Base-by-base conservation (phyloP, 2,329 filamentous ascomycete species). In the Aspergillus alliaceus region DNA sequence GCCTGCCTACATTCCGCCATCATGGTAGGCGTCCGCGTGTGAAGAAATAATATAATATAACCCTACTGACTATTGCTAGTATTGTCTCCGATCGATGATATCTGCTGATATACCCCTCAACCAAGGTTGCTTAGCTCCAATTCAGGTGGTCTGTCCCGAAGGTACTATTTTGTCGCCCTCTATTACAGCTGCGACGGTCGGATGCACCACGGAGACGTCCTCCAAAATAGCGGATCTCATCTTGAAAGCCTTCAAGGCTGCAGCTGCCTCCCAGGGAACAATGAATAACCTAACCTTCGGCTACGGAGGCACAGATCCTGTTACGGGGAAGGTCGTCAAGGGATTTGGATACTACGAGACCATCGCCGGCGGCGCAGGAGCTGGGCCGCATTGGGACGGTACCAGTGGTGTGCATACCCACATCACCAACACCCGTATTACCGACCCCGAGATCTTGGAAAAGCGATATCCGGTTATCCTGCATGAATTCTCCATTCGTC, bases 321-420 rank as follows among this genome's bases (percentile, higher is more conserved):
- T 81, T 3, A 77, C 83, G 48, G 80, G 84, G 53, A 80, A 82
- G 5, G 65, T 68, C n/a, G 80, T 85, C n/a, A 85, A 86, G 32
- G 90, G 90, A 0, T 95, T 95, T 69, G 90, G 90, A 8, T 95
- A 93, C 78, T 93, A 93, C 72, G 91, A 95, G 73, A 95, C 91
- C 2, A 93, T 95, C 59, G 89, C 90, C 0, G 90, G 91, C 37
- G 91, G 90, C 2, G 87, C 84, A 44, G 91, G 90, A 42, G 91
- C 90, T 0, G 90, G 90, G 0, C 84, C 87, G 0, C 82, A 82
- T 22, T 95, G 90, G 90, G 81, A 88, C 58, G 90, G 90, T 65
- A 65, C 24, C 88, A 90, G 24, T 86, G 90, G 90, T 20, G 89
- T 93, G 31, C 90, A 95, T 69, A 89, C 86, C 4, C 90, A 93